A percentile compares a stretch with the other conserved stretches of the same genome.
These are phyloP conservation scores for Coemansia sp. DNA, from an alignment of 192 early-diverging fungal genomes.

Conservation along the genomic window DNA sequence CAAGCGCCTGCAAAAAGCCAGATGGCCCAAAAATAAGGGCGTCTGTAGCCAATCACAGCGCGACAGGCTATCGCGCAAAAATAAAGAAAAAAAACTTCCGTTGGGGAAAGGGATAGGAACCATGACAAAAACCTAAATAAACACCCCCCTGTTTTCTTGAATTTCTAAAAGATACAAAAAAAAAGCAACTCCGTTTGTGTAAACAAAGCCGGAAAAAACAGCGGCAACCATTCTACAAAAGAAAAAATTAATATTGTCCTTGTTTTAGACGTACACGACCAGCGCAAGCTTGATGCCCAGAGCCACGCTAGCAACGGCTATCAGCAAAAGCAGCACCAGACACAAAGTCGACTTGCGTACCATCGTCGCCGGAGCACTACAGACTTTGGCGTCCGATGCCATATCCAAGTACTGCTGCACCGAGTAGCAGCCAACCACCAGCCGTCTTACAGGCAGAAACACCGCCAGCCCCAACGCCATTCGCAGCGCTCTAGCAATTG, in stretches of 20 bases:
- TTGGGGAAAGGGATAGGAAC: too few species aligned
- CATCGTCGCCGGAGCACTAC: background rate
- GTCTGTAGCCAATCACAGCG: conserved; percentile 4
- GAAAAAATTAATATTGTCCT: background rate
- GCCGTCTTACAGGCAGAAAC: conserved; percentile 43
- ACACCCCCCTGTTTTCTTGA: too few species aligned
- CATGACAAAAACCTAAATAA: too few species aligned
- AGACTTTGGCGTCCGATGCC: background rate
- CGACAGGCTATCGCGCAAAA: background rate
- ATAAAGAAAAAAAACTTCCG: too few species aligned
- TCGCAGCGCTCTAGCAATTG: background rate
- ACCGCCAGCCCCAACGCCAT: conserved; percentile 18
- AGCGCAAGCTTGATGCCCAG: conserved; percentile 10
- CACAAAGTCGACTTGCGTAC: conserved; percentile 20
- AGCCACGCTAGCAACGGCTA: conserved; percentile 5
- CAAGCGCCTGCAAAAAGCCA: background rate
- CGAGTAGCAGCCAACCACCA: conserved; percentile 18
- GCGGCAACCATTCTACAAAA: background rate
- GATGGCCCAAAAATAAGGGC: background rate
- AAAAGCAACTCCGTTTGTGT: too few species aligned
- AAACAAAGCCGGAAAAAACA: too few species aligned
- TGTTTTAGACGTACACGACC: background rate
- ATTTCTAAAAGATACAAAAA: too few species aligned
- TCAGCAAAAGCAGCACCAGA: conserved; percentile 14
- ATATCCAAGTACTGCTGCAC: background rate